Evolutionary conservation across 2,329 filamentous ascomycete species (phyloP), one percentile per base, ranked within the genome.

Genomic region (Helicocarpus griseus): DNA sequence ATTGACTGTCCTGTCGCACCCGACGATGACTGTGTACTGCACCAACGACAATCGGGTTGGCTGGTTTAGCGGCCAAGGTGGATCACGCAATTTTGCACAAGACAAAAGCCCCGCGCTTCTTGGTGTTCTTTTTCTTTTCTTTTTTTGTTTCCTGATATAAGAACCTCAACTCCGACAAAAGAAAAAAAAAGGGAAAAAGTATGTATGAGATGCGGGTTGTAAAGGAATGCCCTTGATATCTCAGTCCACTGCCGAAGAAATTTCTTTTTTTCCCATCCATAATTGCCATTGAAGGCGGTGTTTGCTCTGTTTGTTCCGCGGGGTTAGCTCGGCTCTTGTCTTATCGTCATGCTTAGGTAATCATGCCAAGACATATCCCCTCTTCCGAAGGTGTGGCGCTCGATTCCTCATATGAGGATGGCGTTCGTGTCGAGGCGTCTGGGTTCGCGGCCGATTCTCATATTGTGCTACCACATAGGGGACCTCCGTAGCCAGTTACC

Each of bases 81-180:
- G 38, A 50, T 43, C 48, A 50, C 48, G 48, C 48, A 50, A 49
- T 49, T 21, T 26, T 3, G 14, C 21, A 21, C 22, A 19, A 28
- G 17, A 3, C 47, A 26, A 7, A 9, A 8, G 8, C 3, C 43
- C 24, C 8, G 8, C 29, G 31, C n/a, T n/a, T n/a, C 14, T 28
- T 43, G 38, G 8, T 3, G 22, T 43, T n/a, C 14, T 1, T 26
- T 41, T 41, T 8, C 39, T 24, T 26, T 43, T 43, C 26, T 14
- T 21, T 43, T 29, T 14, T 29, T 29, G 8, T 28, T 2, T n/a
- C 22, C 22, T 21, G 38, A 40, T 22, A 11, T 21, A 13, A 40
- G 38, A 13, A 21, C 19, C 14, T 40, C 19, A 14, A 9, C 17
- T 4, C 9, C 2, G 2, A 35, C 13, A 14, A 35, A 5, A 14